A percentile compares a stretch with the other conserved stretches of the same genome.
These are phyloP conservation scores for Termitomyces sp. DNA, from an alignment of 768 basidiomycete genomes.

Conservation along the genomic window DNA sequence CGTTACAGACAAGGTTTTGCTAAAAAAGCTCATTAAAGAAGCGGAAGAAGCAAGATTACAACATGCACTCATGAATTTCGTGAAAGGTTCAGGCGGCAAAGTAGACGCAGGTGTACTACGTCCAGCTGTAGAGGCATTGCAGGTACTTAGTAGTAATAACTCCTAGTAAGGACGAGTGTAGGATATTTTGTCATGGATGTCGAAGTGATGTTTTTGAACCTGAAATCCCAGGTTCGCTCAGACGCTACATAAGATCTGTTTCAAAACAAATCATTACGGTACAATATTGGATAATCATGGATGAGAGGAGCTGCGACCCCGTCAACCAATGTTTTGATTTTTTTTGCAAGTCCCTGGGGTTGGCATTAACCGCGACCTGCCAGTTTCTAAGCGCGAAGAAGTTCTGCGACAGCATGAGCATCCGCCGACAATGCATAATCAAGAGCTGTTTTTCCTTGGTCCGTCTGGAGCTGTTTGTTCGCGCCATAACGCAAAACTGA, in stretches of 20 bases:
- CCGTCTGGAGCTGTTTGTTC: slow-evolving; percentile 4
- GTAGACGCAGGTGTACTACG: slow-evolving; percentile 32
- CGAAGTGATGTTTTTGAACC: neutral
- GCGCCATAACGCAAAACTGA: slow-evolving; percentile 7
- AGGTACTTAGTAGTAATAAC: slow-evolving; percentile 24
- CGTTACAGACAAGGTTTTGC: slow-evolving; percentile 31
- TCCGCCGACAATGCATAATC: slow-evolving; percentile 2
- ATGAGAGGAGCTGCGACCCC: neutral
- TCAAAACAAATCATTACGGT: neutral
- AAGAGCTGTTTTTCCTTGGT: neutral
- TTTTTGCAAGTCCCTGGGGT: neutral
- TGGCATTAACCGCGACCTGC: neutral
- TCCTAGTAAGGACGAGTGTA: neutral
- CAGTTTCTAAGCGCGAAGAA: neutral
- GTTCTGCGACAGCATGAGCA: neutral
- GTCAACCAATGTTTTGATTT: neutral
- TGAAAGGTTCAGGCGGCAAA: slow-evolving; percentile 34
- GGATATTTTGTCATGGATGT: neutral
- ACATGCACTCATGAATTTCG: slow-evolving; percentile 42
- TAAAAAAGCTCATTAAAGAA: slow-evolving; percentile 43
- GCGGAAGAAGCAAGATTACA: slow-evolving; percentile 50
- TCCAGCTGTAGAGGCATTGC: slow-evolving; percentile 49
- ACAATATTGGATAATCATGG: neutral
- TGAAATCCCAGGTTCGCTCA: neutral
- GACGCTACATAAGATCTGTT: neutral